A percentile compares a stretch with the other conserved stretches of the same genome.
phyloP scores from a whole-genome alignment of 2,329 filamentous ascomycete species.

The Pseudonectria foliicola region DNA sequence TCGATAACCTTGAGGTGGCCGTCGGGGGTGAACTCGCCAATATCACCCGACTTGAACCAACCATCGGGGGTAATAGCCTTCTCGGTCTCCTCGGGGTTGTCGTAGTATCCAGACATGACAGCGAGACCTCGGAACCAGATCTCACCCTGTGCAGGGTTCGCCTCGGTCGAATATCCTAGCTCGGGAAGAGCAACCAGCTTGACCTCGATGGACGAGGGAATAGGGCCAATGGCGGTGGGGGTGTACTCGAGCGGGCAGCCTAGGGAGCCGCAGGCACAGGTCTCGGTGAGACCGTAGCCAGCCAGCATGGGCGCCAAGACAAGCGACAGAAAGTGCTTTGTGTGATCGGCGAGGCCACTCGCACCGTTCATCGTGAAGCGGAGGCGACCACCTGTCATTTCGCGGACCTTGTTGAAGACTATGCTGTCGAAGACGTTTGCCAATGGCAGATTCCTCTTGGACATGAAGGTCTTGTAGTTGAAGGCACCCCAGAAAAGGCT shows the following conservation, averaged over 20 bases:
- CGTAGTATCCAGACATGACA: slow-evolving; percentile 72
- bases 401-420: slow-evolving; percentile 87
- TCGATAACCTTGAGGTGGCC: slow-evolving; percentile 86
- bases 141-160: slow-evolving; percentile 79
- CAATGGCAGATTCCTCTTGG: slow-evolving; percentile 54
- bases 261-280: slow-evolving; percentile 73
- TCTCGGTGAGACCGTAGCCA: slow-evolving; percentile 94
- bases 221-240: slow-evolving; percentile 66
- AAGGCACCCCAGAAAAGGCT: slow-evolving; percentile 70
- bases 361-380: slow-evolving; percentile 92
- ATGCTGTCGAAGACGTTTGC: slow-evolving; percentile 67
- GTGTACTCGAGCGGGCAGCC: slow-evolving; percentile 83
- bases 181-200: slow-evolving; percentile 90
- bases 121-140: slow-evolving; percentile 78
- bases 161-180: slow-evolving; percentile 72
- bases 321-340: slow-evolving; percentile 84
- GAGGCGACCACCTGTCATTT: slow-evolving; percentile 80
- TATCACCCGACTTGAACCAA: slow-evolving; percentile 97
- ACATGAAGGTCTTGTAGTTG: slow-evolving; percentile 52
- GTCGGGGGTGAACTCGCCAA: slow-evolving; percentile 76
- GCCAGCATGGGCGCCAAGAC: slow-evolving; percentile 89
- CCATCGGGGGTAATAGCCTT: slow-evolving; percentile 73
- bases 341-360: slow-evolving; percentile 81
- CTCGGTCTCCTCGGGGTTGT: slow-evolving; percentile 78
- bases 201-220: slow-evolving; percentile 71